Evolutionary conservation across 345 rosid species (phyloP).

Genomic region (Draba incana): DNA sequence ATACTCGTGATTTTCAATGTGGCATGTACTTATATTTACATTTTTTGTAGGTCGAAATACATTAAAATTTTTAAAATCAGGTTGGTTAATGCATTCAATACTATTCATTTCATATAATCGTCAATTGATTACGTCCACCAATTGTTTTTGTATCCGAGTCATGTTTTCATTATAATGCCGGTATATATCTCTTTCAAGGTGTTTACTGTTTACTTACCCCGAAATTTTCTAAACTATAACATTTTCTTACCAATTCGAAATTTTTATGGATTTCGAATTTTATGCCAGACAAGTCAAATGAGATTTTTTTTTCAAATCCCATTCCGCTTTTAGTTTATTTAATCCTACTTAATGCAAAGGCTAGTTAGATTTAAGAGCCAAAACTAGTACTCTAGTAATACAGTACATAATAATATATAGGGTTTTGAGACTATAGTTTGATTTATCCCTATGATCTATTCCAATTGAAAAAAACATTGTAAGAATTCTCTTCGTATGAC

Average conservation of each 20-base stretch:
- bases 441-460: too few relatives aligned
- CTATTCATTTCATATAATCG: neutral
- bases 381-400: too few relatives aligned
- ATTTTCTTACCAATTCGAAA: constrained; percentile 3
- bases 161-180: neutral
- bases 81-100: neutral
- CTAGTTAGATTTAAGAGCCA: too few relatives aligned
- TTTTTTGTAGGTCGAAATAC: constrained; percentile 6
- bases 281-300: constrained; percentile 4
- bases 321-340: too few relatives aligned
- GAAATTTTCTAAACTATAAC: neutral
- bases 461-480: neutral
- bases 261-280: neutral
- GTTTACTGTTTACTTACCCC: too few relatives aligned
- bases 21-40: neutral
- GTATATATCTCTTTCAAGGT: neutral
- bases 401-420: too few relatives aligned
- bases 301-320: too few relatives aligned
- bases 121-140: neutral
- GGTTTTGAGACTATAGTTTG: too few relatives aligned
- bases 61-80: neutral
- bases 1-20: constrained; percentile 20
- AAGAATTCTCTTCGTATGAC: neutral
- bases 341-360: too few relatives aligned
- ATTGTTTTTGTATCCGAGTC: neutral